Evolutionary conservation across 768 basidiomycete genomes (phyloP).

Genomic region (Russula lepida): DNA sequence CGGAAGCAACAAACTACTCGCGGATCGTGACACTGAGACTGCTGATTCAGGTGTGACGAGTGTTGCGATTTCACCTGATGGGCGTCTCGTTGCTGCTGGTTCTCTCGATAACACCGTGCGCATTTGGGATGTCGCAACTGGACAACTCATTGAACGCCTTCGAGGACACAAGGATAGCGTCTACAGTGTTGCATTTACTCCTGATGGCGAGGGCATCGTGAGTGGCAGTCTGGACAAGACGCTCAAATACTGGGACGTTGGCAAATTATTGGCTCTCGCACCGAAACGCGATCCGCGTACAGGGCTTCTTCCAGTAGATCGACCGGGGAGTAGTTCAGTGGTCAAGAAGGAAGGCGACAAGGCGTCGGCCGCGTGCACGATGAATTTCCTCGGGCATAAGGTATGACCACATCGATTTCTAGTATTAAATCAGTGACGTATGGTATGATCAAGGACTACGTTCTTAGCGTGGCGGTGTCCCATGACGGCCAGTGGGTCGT

Average conservation of each 20-base stretch:
- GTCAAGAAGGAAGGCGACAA: constrained; percentile 44
- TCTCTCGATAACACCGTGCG: constrained; percentile 56
- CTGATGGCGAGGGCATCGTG: constrained; percentile 81
- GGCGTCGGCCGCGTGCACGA: constrained; percentile 47
- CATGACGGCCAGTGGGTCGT: constrained; percentile 94
- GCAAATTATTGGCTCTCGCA: constrained; percentile 29
- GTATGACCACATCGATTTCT: constrained; percentile 29
- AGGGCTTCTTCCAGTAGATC: constrained; percentile 17
- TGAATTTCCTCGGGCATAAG: constrained; percentile 88
- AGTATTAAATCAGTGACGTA: neutral
- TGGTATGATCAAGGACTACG: constrained; percentile 46
- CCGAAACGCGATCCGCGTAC: constrained; percentile 27
- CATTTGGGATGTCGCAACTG: constrained; percentile 59
- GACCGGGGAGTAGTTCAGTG: constrained; percentile 16
- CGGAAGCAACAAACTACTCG: constrained; percentile 35
- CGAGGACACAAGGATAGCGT: constrained; percentile 55
- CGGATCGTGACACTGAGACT: constrained; percentile 40
- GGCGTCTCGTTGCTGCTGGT: constrained; percentile 50
- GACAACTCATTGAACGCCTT: constrained; percentile 48
- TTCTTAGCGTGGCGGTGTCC: constrained; percentile 69
- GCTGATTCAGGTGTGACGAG: constrained; percentile 56
- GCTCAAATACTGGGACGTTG: constrained; percentile 54
- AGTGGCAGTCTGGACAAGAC: constrained; percentile 75
- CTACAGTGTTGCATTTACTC: constrained; percentile 78
- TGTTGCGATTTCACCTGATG: constrained; percentile 53